phyloP scores from a whole-genome alignment of 768 basidiomycete species.

The Flagelloscypha sp. region DNA sequence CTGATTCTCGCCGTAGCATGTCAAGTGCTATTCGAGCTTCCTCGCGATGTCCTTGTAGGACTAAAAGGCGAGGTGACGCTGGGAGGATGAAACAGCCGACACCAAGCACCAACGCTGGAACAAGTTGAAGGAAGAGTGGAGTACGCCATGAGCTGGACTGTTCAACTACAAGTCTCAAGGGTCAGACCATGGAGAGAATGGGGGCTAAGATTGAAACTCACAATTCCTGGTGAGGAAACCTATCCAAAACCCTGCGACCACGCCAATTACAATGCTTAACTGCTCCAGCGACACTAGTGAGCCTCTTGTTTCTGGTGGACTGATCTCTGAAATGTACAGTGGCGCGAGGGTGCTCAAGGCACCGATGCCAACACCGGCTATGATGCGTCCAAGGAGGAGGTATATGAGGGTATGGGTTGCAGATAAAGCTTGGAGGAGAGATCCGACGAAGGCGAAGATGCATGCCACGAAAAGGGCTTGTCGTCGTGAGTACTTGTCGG shows the following conservation, averaged over 20 bases:
- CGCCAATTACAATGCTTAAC: conserved; percentile 71
- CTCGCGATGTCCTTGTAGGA: conserved; percentile 41
- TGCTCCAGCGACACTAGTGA: conserved; percentile 77
- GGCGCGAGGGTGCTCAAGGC: conserved; percentile 72
- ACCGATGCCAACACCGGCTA: conserved; percentile 79
- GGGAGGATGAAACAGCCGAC: conserved; percentile 55
- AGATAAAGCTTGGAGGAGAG: conserved; percentile 59
- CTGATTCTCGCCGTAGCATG: conserved; percentile 40
- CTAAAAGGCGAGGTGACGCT: conserved; percentile 52
- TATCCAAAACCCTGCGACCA: conserved; percentile 78
- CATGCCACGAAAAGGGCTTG: conserved; percentile 62
- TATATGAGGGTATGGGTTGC: conserved; percentile 47
- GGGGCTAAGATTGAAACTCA: conserved; percentile 21
- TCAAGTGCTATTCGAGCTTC: conserved; percentile 55
- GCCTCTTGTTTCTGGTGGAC: conserved; percentile 70
- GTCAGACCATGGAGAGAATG: neutral
- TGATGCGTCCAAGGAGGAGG: conserved; percentile 59
- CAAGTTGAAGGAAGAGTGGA: conserved; percentile 62
- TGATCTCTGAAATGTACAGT: conserved; percentile 80
- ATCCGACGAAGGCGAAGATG: conserved; percentile 67
- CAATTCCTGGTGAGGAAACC: conserved; percentile 65
- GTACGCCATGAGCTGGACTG: conserved; percentile 69
- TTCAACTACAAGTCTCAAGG: conserved; percentile 29
- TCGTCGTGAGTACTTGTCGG: conserved; percentile 61
- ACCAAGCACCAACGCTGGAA: conserved; percentile 60